Evolutionary conservation across 192 early-diverging fungal genomes (phyloP), one percentile per base, ranked within the genome.

Genomic region (Entophlyctis luteolus): DNA sequence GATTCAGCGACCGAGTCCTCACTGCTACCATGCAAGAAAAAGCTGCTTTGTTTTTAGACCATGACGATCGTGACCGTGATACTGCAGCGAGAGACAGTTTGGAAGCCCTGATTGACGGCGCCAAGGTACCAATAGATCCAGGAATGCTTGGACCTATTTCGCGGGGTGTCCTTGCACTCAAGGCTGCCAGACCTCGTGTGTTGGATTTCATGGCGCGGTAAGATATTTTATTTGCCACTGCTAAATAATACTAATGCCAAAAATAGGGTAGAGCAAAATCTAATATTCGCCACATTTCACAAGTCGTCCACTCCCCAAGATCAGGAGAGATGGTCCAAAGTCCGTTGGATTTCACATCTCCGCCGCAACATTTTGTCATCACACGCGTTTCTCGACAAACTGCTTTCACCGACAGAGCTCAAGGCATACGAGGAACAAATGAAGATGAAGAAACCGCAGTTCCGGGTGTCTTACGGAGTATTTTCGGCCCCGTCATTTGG

Each of bases 41-140:
- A n/a, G n/a, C n/a, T n/a, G n/a, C n/a, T n/a, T n/a, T n/a, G n/a
- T n/a, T n/a, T n/a, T n/a, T n/a, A 28, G 12, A 20, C 20, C 22
- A 20, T 8, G 58, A 60, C 32, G 58, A 60, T 60, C 10, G 58
- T 6, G 58, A 60, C 39, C 58, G 58, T 25, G 58, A 60, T 47
- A 45, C 47, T 8, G 35, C 58, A 20, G 58, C 58, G 1, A 1
- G 58, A 45, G 58, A 60, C 16, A 60, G 39, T 6, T 46, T 60
- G n/a, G 39, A 60, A 46, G 58, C 58, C 3, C 39, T 60, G 58
- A 25, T 60, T 38, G 58, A 60, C 10, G 58, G 58, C 23, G 38
- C 47, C 6, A 16, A 14, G 22, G 39, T 60, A 28, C 58, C 58
- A 4, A 27, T 60, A 14, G 58, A 60, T 45, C 20, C 39, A 38